Conservation (phyloP, 2,329 filamentous ascomycete species). For the Colletotrichum spaethianum region DNA sequence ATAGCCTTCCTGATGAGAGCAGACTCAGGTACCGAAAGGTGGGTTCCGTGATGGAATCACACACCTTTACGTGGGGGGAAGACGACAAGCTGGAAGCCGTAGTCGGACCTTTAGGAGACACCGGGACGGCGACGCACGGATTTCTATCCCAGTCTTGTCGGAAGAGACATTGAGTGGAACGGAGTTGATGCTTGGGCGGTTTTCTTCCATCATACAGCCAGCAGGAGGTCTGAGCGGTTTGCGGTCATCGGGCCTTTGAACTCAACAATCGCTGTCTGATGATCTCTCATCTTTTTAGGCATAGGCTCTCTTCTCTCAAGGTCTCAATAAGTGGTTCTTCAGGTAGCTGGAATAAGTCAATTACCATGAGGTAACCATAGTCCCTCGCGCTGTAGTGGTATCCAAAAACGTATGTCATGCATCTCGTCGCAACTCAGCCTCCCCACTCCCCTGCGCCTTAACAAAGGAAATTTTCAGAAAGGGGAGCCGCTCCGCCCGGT, state of each 20-base stretch:
- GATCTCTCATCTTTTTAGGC: background rate
- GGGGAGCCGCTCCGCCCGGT: slow-evolving; percentile 28
- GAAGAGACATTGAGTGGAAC: background rate
- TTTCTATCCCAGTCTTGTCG: slow-evolving; percentile 4
- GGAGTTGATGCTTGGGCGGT: background rate
- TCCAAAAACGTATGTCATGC: slow-evolving; percentile 22
- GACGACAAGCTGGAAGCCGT: background rate
- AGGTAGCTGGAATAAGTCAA: slow-evolving; percentile 11
- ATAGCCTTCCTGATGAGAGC: background rate
- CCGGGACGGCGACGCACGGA: background rate
- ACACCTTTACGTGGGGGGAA: too few relatives aligned
- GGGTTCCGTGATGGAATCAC: background rate
- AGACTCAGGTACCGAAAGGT: background rate
- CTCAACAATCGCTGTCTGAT: too few relatives aligned
- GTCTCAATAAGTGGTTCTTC: background rate
- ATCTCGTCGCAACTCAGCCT: slow-evolving; percentile 14
- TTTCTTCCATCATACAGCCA: slow-evolving; percentile 4
- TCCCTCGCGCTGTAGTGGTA: slow-evolving; percentile 26
- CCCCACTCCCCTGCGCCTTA: background rate
- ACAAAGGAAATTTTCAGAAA: slow-evolving; percentile 28
- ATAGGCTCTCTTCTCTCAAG: background rate
- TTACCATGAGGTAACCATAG: slow-evolving; percentile 12
- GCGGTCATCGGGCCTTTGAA: background rate
- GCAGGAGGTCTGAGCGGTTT: background rate
- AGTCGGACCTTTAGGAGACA: background rate